A percentile compares a stretch with the other conserved stretches of the same genome.
These are phyloP conservation scores for Xylaria flabelliformis DNA, from an alignment of 495 filamentous ascomycete species.

Conservation along the genomic window DNA sequence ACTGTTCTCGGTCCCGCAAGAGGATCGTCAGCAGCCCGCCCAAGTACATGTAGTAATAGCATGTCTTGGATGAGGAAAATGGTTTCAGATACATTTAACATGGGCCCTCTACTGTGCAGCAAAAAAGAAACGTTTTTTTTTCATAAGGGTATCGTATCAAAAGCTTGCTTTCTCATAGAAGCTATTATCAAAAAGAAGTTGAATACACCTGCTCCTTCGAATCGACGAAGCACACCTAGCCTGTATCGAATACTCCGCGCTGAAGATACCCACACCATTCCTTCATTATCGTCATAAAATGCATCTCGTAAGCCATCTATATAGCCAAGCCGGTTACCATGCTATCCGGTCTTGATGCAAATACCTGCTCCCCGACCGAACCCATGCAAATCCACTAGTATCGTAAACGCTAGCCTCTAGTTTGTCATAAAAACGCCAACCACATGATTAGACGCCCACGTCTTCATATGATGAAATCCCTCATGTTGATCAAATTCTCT, in stretches of 20 bases:
- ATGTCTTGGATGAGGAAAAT: neutral
- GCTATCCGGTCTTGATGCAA: neutral
- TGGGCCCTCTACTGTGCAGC: neutral
- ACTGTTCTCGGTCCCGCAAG: neutral
- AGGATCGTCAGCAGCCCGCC: too few relatives aligned
- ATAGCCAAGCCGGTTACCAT: neutral
- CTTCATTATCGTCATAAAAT: neutral
- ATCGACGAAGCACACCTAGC: neutral
- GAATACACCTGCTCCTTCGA: neutral
- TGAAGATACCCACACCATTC: neutral
- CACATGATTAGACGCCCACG: conserved; percentile 1
- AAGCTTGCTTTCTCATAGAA: neutral
- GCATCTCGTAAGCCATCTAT: neutral
- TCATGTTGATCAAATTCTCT: neutral
- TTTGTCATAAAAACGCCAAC: neutral
- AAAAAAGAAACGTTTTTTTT: neutral
- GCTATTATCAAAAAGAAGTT: neutral
- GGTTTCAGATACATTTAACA: neutral
- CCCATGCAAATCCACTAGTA: neutral
- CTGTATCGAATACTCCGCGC: neutral
- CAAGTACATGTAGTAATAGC: neutral
- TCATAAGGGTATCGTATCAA: conserved; percentile 3
- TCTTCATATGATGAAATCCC: neutral
- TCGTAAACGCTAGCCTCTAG: neutral
- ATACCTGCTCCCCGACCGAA: neutral